Conservation (phyloP, 2,329 filamentous ascomycete species). For the Onygenales sp. region DNA sequence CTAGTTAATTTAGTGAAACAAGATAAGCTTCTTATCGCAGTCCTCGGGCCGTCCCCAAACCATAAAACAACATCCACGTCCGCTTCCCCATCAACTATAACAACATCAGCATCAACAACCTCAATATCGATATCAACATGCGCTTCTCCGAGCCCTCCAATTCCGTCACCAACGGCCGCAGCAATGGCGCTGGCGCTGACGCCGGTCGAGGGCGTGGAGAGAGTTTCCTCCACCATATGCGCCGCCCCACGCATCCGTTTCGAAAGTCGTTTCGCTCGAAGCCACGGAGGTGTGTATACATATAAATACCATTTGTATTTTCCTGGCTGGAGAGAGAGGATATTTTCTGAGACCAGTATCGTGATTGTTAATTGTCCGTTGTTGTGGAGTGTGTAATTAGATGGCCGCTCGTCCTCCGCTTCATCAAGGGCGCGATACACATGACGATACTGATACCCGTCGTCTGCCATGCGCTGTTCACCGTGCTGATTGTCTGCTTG, state of each 20-base stretch:
- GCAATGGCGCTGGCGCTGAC: neutral
- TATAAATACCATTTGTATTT: neutral
- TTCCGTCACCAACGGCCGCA: neutral
- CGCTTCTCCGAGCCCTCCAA: neutral
- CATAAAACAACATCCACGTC: neutral
- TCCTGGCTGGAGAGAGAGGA: too few relatives aligned
- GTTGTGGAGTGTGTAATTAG: slow-evolving; percentile 21
- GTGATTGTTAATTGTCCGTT: too few relatives aligned
- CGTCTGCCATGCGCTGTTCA: slow-evolving; percentile 47
- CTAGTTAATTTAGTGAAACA: too few relatives aligned
- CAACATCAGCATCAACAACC: too few relatives aligned
- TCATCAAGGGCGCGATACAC: slow-evolving; percentile 56
- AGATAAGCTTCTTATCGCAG: too few relatives aligned
- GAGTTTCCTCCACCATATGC: slow-evolving; percentile 6
- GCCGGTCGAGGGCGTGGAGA: neutral
- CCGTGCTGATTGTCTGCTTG: slow-evolving; percentile 49
- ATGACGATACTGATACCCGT: slow-evolving; percentile 48
- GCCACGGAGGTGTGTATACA: slow-evolving; percentile 13
- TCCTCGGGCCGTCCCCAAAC: too few relatives aligned
- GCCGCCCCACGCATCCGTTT: slow-evolving; percentile 12
- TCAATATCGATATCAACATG: neutral
- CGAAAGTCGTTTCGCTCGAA: slow-evolving; percentile 15
- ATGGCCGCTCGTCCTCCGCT: slow-evolving; percentile 54
- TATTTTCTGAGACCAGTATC: too few relatives aligned
- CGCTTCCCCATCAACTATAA: neutral